Conservation (phyloP, 345 rosid genomes). For the Lagerstroemia speciosa region DNA sequence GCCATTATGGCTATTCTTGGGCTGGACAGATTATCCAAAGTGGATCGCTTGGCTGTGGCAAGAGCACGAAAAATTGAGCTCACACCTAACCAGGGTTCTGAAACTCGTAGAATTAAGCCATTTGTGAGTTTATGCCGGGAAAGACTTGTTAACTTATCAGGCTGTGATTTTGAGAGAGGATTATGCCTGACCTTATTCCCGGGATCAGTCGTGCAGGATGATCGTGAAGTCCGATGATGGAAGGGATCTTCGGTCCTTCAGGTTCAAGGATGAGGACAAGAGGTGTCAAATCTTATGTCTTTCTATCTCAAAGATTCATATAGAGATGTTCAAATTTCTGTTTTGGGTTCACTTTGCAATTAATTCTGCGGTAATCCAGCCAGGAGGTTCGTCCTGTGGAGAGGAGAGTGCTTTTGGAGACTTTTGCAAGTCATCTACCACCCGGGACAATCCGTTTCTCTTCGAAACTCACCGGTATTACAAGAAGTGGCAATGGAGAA, state of each 20-base stretch:
- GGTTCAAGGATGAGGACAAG: conserved; percentile 80
- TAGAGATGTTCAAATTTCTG: neutral
- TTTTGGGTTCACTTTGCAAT: neutral
- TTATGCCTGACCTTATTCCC: conserved; percentile 33
- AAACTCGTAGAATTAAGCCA: no score
- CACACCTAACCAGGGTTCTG: no score
- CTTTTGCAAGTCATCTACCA: conserved; percentile 67
- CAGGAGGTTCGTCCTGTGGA: conserved; percentile 96
- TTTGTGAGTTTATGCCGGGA: neutral
- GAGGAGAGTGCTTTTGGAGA: conserved; percentile 70
- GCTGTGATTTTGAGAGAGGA: neutral
- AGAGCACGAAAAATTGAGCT: no score
- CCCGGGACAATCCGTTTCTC: conserved; percentile 54
- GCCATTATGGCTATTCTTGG: no score
- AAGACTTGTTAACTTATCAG: neutral
- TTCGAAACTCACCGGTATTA: conserved; percentile 48
- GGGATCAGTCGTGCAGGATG: conserved; percentile 89
- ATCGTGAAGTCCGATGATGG: conserved; percentile 74
- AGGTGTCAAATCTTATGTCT: conserved; percentile 25
- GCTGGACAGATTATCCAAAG: no score
- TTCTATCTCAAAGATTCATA: neutral
- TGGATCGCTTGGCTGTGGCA: no score
- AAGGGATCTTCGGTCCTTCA: conserved; percentile 70
- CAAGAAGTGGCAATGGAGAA: conserved; percentile 33
- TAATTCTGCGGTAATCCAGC: conserved; percentile 21